Percentiles rank a stretch among this genome's conserved stretches.
Evolutionary conservation across 306 rosid genomes (phyloP).

Genomic region (Cucumis sativus): Cucumber_9930_V3 NC_026659.2:17336001-17336500

Average conservation of each 20-base stretch:
- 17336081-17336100: not conserved
- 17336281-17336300: slow-evolving; percentile 59
- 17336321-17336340: slow-evolving; percentile 74
- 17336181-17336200: not conserved
- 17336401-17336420: slow-evolving; percentile 62
- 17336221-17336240: slow-evolving; percentile 80
- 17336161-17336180: not conserved
- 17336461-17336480: slow-evolving; percentile 76
- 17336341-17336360: slow-evolving; percentile 78
- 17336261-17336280: slow-evolving; percentile 92
- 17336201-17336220: slow-evolving; percentile 39
- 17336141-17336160: not conserved
- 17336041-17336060: not conserved
- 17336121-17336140: not conserved
- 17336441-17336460: slow-evolving; percentile 57
- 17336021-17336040: not conserved
- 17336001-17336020: not conserved
- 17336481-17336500: slow-evolving; percentile 3
- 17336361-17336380: slow-evolving; percentile 84
- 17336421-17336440: slow-evolving; percentile 51
- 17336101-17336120: not conserved
- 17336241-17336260: slow-evolving; percentile 79
- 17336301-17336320: slow-evolving; percentile 77
- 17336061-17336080: not conserved
- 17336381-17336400: slow-evolving; percentile 84